These are phyloP conservation scores for Aspergillus thermomutatus DNA, from an alignment of 2,329 filamentous ascomycete species.

Conservation along the genomic window DNA sequence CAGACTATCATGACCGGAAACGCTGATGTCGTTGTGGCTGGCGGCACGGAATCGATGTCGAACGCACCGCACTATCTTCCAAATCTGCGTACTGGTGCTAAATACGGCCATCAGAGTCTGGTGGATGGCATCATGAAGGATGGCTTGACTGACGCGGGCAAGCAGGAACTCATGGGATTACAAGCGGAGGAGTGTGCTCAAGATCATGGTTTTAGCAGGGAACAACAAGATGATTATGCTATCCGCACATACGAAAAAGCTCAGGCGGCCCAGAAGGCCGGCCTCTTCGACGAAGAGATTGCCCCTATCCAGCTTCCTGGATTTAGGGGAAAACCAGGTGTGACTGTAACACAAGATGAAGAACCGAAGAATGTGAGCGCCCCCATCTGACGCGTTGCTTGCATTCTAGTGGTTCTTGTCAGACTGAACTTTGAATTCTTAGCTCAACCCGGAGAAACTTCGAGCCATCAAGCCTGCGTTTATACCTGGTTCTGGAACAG, in stretches of 20 bases:
- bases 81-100: slow-evolving; percentile 78
- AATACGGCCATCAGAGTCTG: slow-evolving; percentile 87
- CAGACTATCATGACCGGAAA: slow-evolving; percentile 98
- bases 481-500: slow-evolving; percentile 71
- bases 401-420: not conserved
- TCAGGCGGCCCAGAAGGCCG: slow-evolving; percentile 76
- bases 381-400: not conserved
- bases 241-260: slow-evolving; percentile 94
- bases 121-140: slow-evolving; percentile 93
- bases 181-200: slow-evolving; percentile 86
- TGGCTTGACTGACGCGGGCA: slow-evolving; percentile 83
- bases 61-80: slow-evolving; percentile 96
- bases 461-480: slow-evolving; percentile 81
- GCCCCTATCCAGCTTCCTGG: slow-evolving; percentile 83
- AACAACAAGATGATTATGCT: slow-evolving; percentile 92
- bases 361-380: slow-evolving; percentile 79
- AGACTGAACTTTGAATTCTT: slow-evolving; percentile 4
- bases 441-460: slow-evolving; percentile 76
- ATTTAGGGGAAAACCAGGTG: slow-evolving; percentile 82
- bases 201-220: slow-evolving; percentile 76
- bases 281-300: slow-evolving; percentile 82
- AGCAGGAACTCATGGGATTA: slow-evolving; percentile 95
- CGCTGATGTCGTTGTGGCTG: slow-evolving; percentile 87
- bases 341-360: slow-evolving; percentile 80
- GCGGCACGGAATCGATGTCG: slow-evolving; percentile 97